Conservation (phyloP, 164 flowering plant species). For the Kingdonia uniflora region DNA sequence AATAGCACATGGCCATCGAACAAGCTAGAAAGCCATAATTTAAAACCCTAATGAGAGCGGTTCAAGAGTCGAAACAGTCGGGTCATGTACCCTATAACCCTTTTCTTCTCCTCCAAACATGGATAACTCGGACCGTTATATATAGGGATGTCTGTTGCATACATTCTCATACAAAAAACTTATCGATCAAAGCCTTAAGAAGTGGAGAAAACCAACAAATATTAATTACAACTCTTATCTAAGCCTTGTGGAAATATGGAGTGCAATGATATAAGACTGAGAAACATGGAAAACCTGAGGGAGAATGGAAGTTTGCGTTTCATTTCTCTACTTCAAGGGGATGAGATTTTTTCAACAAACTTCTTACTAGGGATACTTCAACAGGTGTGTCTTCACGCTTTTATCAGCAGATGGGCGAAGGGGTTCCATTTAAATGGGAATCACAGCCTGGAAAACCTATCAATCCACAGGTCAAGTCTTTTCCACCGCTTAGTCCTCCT, state of each 20-base stretch:
- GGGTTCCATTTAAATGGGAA: constrained; percentile 60
- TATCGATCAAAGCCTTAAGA: neutral
- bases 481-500: constrained; percentile 44
- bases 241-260: constrained; percentile 6
- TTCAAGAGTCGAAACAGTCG: constrained; percentile 10
- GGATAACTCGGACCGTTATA: constrained; percentile 4
- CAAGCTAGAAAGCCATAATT: neutral
- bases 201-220: neutral
- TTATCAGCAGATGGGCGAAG: constrained; percentile 24
- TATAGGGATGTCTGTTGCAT: neutral
- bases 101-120: constrained; percentile 10
- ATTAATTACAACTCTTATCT: neutral
- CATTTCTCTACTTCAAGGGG: constrained; percentile 20
- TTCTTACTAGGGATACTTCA: constrained; percentile 34
- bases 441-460: constrained; percentile 46
- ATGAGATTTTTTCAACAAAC: constrained; percentile 19
- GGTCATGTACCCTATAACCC: constrained; percentile 19
- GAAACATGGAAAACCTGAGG: neutral
- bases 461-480: constrained; percentile 13
- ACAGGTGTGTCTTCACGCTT: constrained; percentile 35
- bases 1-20: constrained; percentile 4
- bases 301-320: neutral
- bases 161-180: neutral
- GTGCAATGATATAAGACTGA: constrained; percentile 2
- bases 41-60: neutral